These are phyloP conservation scores for Neurospora cerealis DNA, from an alignment of 495 filamentous ascomycete species.

Conservation along the genomic window DNA sequence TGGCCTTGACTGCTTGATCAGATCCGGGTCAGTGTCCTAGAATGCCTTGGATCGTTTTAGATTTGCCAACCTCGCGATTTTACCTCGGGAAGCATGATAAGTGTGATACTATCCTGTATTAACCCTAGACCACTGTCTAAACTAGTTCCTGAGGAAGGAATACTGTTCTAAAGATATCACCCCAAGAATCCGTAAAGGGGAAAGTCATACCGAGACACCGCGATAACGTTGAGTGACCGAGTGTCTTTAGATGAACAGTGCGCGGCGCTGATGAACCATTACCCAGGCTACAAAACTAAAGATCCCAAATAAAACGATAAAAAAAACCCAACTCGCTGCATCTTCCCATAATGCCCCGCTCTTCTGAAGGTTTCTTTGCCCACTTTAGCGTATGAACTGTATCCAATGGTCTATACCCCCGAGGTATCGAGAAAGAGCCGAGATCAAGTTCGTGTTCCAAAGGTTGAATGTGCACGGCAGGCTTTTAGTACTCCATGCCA, in stretches of 20 bases:
- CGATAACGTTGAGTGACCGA: neutral
- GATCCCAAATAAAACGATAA: neutral
- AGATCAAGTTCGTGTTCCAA: neutral
- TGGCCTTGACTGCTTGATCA: neutral
- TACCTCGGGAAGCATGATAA: neutral
- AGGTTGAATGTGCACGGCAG: neutral
- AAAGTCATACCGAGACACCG: neutral
- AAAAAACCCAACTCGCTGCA: neutral
- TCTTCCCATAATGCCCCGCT: neutral
- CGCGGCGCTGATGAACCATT: neutral
- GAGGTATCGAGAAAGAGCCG: neutral
- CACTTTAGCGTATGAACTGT: neutral
- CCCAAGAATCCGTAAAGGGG: neutral
- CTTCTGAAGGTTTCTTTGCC: neutral
- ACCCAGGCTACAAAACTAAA: neutral
- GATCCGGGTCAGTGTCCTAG: neutral
- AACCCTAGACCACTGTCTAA: neutral
- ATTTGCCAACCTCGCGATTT: neutral
- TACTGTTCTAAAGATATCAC: neutral
- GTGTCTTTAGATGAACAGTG: neutral
- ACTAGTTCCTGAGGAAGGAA: neutral
- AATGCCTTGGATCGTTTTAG: neutral
- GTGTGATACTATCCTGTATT: neutral
- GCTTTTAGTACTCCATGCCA: slow-evolving; percentile 31
- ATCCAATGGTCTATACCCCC: neutral